Evolutionary conservation across 2,329 filamentous ascomycete species (phyloP), one percentile per base, ranked within the genome.

Genomic region (Ascochyta viciae-villosae): DNA sequence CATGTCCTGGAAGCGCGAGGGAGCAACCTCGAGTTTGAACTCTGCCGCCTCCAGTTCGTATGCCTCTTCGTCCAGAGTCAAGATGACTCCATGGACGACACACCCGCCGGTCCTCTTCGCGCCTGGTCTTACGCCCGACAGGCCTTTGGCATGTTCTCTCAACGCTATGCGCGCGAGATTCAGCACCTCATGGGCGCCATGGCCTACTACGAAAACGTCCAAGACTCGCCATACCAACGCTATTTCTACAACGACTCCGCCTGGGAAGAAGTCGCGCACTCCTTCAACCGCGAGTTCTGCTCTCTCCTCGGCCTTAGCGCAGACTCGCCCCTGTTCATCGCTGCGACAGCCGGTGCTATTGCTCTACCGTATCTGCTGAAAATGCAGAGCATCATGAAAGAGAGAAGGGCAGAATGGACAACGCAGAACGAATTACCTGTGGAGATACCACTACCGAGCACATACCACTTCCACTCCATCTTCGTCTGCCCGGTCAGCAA

Each of bases 401-500:
- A 92, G 66, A 93, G 94, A 76, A 88, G 91, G 60, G 96, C 94
- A 0, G 93, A 96, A 76, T 99, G 95, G 95, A 97, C 93, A 0
- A 93, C 91, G 4, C 85, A 90, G 58, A 88, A 95, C 70, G 95
- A 99, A 75, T 81, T 99, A 16, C 92, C 94, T 0, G 95, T 88
- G 39, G 87, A 89, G 74, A 88, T 88, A 15, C 84, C 87, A 0
- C 77, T 89, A 4, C 87, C 87, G 3, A 83, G 83, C 2, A 81
- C 82, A 6, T 89, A 88, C 70, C 81, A 85, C 48, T 99, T 96
- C 80, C 95, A 99, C 76, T 90, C 90, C 52, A 97, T 99, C 71
- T 99, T 99, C 73, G 95, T 99, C 38, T 99, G 95, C 71, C 95
- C 95, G 0, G 95, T 99, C 5, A 93, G 89, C 68, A 98, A 98